These are phyloP conservation scores for Skeletonema marinoi DNA, from an alignment of 108 stramenopile species.

Conservation along the genomic window DNA sequence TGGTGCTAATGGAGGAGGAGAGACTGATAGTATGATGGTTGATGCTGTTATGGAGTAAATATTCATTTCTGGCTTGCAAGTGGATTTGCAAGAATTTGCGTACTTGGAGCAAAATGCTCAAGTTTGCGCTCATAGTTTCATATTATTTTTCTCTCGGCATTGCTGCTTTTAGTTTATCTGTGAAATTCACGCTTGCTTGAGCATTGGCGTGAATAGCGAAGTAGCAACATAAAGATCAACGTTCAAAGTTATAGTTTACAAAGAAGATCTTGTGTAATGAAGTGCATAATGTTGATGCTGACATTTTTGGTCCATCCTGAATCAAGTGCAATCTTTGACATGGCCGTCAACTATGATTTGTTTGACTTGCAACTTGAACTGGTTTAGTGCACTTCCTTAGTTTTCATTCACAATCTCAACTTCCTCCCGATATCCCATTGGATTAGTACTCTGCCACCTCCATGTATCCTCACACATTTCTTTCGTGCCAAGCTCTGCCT, in stretches of 20 bases:
- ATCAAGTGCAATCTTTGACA: too few relatives aligned
- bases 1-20: constrained; percentile 1
- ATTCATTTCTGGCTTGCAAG: neutral
- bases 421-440: constrained; percentile 85
- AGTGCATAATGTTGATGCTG: too few relatives aligned
- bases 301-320: too few relatives aligned
- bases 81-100: neutral
- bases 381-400: neutral
- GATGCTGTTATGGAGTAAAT: constrained; percentile 5
- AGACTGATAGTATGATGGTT: neutral
- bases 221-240: neutral
- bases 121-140: neutral
- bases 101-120: neutral
- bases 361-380: neutral
- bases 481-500: constrained; percentile 82
- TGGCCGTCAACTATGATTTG: too few relatives aligned
- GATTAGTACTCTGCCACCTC: constrained; percentile 97
- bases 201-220: neutral
- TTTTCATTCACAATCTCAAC: constrained; percentile 49
- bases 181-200: neutral
- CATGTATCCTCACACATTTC: constrained; percentile 98
- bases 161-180: neutral
- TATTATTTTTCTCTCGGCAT: constrained; percentile 2
- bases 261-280: neutral
- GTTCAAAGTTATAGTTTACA: neutral